These are phyloP conservation scores for Apiospora arundinis DNA, from an alignment of 2,329 filamentous ascomycete genomes.

Conservation along the genomic window DNA sequence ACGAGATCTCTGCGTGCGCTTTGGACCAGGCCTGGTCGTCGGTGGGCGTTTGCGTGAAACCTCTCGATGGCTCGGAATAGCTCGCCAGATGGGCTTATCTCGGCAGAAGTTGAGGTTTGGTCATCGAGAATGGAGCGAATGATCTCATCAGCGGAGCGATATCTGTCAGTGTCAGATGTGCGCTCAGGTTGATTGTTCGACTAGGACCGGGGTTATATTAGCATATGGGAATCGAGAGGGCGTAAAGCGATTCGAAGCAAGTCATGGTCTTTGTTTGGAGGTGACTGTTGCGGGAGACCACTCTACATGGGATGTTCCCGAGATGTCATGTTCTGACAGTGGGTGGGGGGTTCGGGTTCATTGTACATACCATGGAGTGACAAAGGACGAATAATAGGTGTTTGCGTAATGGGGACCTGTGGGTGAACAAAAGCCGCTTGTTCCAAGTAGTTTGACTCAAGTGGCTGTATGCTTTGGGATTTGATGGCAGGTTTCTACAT, in stretches of 20 bases:
- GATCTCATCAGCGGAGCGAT: constrained; percentile 40
- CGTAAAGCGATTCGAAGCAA: constrained; percentile 19
- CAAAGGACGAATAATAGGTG: constrained; percentile 19
- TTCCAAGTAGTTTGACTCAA: background rate
- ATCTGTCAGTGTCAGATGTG: constrained; percentile 34
- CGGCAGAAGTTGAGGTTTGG: constrained; percentile 39
- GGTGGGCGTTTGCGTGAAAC: constrained; percentile 44
- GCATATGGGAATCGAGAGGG: constrained; percentile 16
- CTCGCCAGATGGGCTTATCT: constrained; percentile 51
- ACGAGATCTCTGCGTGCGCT: constrained; percentile 31
- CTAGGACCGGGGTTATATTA: constrained; percentile 31
- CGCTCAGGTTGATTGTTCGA: constrained; percentile 39
- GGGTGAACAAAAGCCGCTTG: constrained; percentile 5
- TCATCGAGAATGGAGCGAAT: constrained; percentile 49
- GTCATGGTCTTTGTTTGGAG: background rate
- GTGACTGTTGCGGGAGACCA: background rate
- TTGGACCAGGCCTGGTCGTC: constrained; percentile 32
- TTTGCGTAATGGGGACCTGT: constrained; percentile 13
- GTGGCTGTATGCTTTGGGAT: background rate
- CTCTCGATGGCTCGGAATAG: constrained; percentile 50
- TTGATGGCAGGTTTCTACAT: background rate
- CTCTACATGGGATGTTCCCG: constrained; percentile 16
- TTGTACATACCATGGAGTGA: constrained; percentile 23
- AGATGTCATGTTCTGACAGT: background rate
- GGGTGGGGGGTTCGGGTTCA: background rate